A percentile compares a stretch with the other conserved stretches of the same genome.
phyloP scores from a whole-genome alignment of 1,284 basidiomycete genomes.

The Fomitiporia mediterranea region DNA sequence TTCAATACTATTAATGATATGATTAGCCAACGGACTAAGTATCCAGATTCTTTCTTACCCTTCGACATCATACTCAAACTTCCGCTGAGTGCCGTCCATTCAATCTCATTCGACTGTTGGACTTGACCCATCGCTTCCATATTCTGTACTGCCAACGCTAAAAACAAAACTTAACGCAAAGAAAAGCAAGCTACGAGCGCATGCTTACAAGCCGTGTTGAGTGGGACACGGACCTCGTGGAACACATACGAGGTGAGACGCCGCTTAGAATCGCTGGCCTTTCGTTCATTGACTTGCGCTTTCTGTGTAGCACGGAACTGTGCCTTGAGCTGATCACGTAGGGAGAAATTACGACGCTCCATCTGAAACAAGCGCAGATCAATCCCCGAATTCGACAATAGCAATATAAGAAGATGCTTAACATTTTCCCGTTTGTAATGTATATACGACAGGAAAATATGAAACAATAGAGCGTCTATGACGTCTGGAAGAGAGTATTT shows the following conservation, averaged over 20 bases:
- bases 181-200: neutral
- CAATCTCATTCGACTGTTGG: constrained; percentile 31
- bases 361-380: constrained; percentile 24
- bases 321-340: constrained; percentile 48
- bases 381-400: constrained; percentile 3
- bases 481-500: constrained; percentile 1
- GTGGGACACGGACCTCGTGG: constrained; percentile 79
- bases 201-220: constrained; percentile 79
- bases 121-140: constrained; percentile 35
- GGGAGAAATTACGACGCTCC: constrained; percentile 44
- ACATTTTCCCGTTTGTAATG: constrained; percentile 32
- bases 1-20: constrained; percentile 41
- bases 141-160: constrained; percentile 44
- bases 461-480: constrained; percentile 15
- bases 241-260: constrained; percentile 31
- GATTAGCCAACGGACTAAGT: constrained; percentile 12
- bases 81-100: constrained; percentile 40
- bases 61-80: constrained; percentile 45
- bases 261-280: constrained; percentile 31
- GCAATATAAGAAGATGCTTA: constrained; percentile 16
- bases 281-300: constrained; percentile 47
- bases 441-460: constrained; percentile 32
- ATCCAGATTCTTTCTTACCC: constrained; percentile 20
- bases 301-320: constrained; percentile 43
- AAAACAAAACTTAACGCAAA: neutral